A percentile compares a stretch with the other conserved stretches of the same genome.
Conservation (phyloP, 768 basidiomycete species). For the Lentinula sp. region DNA sequence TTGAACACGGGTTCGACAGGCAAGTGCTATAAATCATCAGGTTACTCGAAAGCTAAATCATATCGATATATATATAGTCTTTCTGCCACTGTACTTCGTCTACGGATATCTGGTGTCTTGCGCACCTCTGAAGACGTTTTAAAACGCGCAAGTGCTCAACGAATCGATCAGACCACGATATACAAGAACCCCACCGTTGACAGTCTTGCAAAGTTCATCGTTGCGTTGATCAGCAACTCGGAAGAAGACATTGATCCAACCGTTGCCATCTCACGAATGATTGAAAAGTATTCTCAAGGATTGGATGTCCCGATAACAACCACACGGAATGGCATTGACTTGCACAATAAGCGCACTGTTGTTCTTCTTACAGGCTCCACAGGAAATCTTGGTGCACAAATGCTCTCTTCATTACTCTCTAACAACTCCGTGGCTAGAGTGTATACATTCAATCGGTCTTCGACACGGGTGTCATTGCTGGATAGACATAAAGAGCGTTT, state of each 20-base stretch:
- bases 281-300: slow-evolving; percentile 28
- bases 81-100: slow-evolving; percentile 22
- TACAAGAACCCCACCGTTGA: slow-evolving; percentile 21
- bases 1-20: slow-evolving; percentile 24
- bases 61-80: slow-evolving; percentile 12
- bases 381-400: slow-evolving; percentile 31
- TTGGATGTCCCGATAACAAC: not conserved
- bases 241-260: slow-evolving; percentile 7
- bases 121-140: slow-evolving; percentile 13
- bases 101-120: slow-evolving; percentile 29
- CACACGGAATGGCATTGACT: not conserved
- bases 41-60: no score
- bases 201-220: slow-evolving; percentile 16
- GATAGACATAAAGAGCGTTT: slow-evolving; percentile 18
- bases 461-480: slow-evolving; percentile 3
- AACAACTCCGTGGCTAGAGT: slow-evolving; percentile 12
- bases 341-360: slow-evolving; percentile 11
- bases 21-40: not conserved
- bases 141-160: slow-evolving; percentile 10
- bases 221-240: slow-evolving; percentile 4
- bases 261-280: slow-evolving; percentile 27
- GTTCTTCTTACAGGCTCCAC: slow-evolving; percentile 35
- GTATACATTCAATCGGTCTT: slow-evolving; percentile 9
- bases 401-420: slow-evolving; percentile 22
- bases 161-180: slow-evolving; percentile 15